These are phyloP conservation scores for Monsonia emarginata DNA, from an alignment of 441 rosid species.

Conservation along the genomic window DNA sequence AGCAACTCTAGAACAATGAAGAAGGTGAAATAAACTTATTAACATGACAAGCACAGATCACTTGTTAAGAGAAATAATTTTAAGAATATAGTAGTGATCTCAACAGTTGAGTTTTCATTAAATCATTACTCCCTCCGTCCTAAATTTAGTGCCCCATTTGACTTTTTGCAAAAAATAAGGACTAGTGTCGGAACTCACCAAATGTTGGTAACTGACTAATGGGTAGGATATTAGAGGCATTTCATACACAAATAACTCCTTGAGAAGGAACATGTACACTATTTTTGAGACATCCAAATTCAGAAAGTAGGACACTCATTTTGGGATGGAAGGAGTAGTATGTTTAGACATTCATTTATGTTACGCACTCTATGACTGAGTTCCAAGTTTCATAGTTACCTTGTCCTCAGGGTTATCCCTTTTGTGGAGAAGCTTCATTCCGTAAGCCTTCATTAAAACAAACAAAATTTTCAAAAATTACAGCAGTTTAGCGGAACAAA, in stretches of 20 bases:
- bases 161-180: no score
- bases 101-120: neutral
- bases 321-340: neutral
- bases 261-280: no score
- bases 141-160: no score
- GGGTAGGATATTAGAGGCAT: no score
- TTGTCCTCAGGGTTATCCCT: conserved; percentile 79
- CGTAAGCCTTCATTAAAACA: conserved; percentile 60
- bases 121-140: no score
- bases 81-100: neutral
- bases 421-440: conserved; percentile 84
- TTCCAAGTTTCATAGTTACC: conserved; percentile 31
- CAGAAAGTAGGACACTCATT: no score
- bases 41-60: neutral
- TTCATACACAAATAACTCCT: no score
- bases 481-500: neutral
- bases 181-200: no score
- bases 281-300: no score
- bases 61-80: no score
- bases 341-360: neutral
- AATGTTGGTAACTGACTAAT: no score
- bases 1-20: neutral
- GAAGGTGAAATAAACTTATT: neutral
- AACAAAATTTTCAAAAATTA: conserved; percentile 1
- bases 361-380: neutral